Conservation (phyloP, 352 stramenopile genomes). For the Globisporangium iwayamae region DNA sequence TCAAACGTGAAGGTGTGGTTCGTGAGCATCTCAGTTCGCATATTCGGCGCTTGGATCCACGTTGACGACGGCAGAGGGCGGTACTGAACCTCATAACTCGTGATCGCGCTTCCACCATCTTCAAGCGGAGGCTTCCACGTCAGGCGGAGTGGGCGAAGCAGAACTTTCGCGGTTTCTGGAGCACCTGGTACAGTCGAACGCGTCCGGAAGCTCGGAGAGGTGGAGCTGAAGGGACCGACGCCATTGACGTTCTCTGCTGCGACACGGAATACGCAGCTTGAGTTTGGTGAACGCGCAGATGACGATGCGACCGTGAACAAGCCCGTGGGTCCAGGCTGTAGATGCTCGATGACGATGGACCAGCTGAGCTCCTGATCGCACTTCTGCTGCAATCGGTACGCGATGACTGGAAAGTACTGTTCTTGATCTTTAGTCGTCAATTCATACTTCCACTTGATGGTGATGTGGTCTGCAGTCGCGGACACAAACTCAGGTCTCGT, state of each 20-base stretch:
- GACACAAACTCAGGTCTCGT: slow-evolving; percentile 38
- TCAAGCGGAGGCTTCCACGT: slow-evolving; percentile 32
- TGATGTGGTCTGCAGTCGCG: slow-evolving; percentile 29
- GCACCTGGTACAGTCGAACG: slow-evolving; percentile 19
- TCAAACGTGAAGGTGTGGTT: slow-evolving; percentile 12
- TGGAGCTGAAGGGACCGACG: slow-evolving; percentile 41
- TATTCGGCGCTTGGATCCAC: slow-evolving; percentile 27
- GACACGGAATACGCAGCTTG: slow-evolving; percentile 52
- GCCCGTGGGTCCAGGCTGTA: slow-evolving; percentile 23
- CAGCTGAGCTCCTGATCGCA: slow-evolving; percentile 46
- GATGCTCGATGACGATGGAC: slow-evolving; percentile 27
- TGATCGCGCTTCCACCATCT: slow-evolving; percentile 24
- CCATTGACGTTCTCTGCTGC: slow-evolving; percentile 48
- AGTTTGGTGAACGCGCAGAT: slow-evolving; percentile 28
- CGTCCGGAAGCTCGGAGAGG: slow-evolving; percentile 35
- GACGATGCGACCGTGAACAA: slow-evolving; percentile 32
- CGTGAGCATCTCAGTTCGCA: slow-evolving; percentile 2
- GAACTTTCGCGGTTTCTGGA: slow-evolving; percentile 8
- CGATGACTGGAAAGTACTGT: slow-evolving; percentile 36
- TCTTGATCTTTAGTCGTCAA: neutral
- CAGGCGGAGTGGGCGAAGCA: slow-evolving; percentile 14
- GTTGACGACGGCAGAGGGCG: slow-evolving; percentile 33
- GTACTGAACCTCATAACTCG: slow-evolving; percentile 47
- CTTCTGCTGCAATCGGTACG: slow-evolving; percentile 49
- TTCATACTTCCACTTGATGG: slow-evolving; percentile 36